Conservation (phyloP, 2,329 filamentous ascomycete genomes). For the Monosporascus ibericus region DNA sequence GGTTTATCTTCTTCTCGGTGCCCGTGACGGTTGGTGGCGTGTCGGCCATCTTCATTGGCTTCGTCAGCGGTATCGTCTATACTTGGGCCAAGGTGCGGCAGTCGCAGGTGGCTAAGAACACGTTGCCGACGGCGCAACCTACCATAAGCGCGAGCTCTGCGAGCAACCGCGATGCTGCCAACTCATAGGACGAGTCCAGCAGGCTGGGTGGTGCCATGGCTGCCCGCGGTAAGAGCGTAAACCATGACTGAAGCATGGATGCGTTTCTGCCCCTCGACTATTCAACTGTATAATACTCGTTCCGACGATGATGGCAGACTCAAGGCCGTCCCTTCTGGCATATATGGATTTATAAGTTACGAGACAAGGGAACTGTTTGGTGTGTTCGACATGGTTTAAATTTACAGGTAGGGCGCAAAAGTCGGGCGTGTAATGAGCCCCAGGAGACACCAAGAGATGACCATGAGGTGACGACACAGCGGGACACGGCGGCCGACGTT, state of each 20-base stretch:
- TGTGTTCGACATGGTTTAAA: neutral
- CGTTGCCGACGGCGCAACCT: constrained; percentile 61
- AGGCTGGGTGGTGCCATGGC: neutral
- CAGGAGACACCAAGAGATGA: neutral
- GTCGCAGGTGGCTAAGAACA: constrained; percentile 57
- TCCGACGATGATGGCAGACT: neutral
- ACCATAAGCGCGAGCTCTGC: constrained; percentile 85
- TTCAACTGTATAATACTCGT: constrained; percentile 23
- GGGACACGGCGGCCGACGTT: too few relatives aligned
- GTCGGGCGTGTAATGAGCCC: neutral
- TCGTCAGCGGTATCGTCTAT: constrained; percentile 88
- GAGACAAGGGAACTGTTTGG: neutral
- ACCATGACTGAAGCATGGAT: constrained; percentile 10
- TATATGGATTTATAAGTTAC: neutral
- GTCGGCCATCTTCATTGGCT: constrained; percentile 84
- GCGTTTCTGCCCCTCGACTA: constrained; percentile 8
- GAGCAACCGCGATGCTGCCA: constrained; percentile 81
- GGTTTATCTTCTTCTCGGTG: constrained; percentile 90
- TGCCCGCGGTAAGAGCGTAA: constrained; percentile 5
- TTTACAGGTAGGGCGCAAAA: neutral
- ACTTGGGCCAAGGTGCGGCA: constrained; percentile 81
- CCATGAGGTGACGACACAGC: too few relatives aligned
- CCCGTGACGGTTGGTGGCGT: constrained; percentile 90
- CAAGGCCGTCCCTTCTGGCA: neutral
- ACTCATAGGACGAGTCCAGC: constrained; percentile 42